Conservation (phyloP, 345 rosid genomes). For the Lepidium didymum region DNA sequence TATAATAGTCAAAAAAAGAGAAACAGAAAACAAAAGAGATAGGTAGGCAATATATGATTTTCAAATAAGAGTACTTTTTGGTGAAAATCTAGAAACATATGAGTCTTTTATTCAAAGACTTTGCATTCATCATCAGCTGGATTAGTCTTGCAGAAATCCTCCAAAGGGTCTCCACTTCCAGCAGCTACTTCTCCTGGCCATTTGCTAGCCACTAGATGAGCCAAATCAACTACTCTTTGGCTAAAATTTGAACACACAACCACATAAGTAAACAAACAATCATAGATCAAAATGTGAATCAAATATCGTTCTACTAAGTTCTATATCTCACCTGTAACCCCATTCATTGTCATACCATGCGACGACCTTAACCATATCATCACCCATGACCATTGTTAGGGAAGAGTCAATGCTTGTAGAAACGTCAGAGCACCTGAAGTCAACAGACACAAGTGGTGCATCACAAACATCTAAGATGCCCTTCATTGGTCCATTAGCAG, state of each 20-base stretch:
- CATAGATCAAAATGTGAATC: background rate
- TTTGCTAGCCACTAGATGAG: slow-evolving; percentile 75
- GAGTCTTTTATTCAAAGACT: slow-evolving; percentile 60
- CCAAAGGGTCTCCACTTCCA: slow-evolving; percentile 90
- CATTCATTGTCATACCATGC: slow-evolving; percentile 99
- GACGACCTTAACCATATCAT: slow-evolving; percentile 94
- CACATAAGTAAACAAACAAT: background rate
- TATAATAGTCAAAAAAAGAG: background rate
- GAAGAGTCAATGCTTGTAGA: slow-evolving; percentile 93
- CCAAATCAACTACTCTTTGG: slow-evolving; percentile 97
- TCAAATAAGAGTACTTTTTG: background rate
- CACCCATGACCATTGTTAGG: slow-evolving; percentile 96
- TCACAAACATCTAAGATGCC: slow-evolving; percentile 85
- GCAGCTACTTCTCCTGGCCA: slow-evolving; percentile 63
- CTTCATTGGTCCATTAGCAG: slow-evolving; percentile 78
- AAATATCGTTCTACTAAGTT: background rate
- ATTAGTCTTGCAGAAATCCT: slow-evolving; percentile 83
- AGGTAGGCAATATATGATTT: background rate
- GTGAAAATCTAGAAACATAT: background rate
- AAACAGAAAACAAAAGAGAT: background rate
- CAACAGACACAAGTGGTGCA: slow-evolving; percentile 79
- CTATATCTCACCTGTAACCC: slow-evolving; percentile 71
- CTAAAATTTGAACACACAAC: slow-evolving; percentile 26
- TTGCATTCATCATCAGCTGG: slow-evolving; percentile 93
- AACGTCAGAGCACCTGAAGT: slow-evolving; percentile 88